These are phyloP conservation scores for Dictyostelium discoideum DNA, from an alignment of 78 protist genomes.

Conservation along the genomic window DNA sequence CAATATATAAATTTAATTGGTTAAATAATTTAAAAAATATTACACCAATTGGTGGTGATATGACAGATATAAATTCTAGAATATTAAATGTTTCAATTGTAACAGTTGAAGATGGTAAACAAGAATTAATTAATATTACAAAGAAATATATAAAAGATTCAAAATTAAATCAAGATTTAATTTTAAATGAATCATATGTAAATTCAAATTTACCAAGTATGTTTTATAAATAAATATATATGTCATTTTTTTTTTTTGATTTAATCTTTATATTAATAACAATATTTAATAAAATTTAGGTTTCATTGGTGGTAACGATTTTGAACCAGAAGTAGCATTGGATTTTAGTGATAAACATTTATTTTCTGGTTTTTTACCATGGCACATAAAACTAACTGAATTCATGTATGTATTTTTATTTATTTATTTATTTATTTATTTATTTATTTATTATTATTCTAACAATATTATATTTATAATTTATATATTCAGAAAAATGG, in stretches of 20 bases:
- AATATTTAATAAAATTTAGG: background rate
- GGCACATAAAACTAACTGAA: slow-evolving; percentile 74
- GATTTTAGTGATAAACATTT: slow-evolving; percentile 39
- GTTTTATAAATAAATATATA: background rate
- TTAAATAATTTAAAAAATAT: background rate
- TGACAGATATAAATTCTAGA: background rate
- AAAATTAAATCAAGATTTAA: background rate
- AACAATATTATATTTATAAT: background rate
- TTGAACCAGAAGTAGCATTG: slow-evolving; percentile 63
- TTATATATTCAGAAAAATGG: slow-evolving; percentile 33
- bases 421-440: no score
- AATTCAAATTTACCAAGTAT: slow-evolving; percentile 38
- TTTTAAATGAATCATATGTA: slow-evolving; percentile 16
- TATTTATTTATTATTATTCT: background rate
- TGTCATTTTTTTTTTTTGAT: background rate
- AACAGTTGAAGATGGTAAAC: slow-evolving; percentile 56
- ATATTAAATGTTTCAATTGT: slow-evolving; percentile 6
- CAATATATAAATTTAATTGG: slow-evolving; percentile 26
- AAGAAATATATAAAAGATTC: slow-evolving; percentile 24
- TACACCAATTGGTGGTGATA: background rate
- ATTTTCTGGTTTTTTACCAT: slow-evolving; percentile 55
- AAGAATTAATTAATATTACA: slow-evolving; percentile 42
- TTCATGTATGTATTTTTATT: slow-evolving; percentile 30
- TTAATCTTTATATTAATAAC: background rate
- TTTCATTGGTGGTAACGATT: slow-evolving; percentile 14